Conservation (phyloP, 257 asterid genomes). For the Solanum corneliomulleri region DNA sequence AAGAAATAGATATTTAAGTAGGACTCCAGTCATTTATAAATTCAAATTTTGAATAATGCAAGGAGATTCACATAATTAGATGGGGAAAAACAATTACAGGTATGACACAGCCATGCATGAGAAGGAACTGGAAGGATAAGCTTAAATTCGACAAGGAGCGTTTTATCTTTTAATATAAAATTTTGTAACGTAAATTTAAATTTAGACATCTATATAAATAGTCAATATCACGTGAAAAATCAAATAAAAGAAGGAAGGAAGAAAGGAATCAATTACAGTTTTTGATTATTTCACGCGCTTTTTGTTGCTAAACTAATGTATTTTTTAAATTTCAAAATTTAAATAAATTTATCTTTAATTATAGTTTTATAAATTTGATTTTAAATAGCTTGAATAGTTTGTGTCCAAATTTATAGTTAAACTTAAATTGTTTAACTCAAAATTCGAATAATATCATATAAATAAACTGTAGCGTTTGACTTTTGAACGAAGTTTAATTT, state of each 20-base stretch:
- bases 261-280: not conserved
- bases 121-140: not conserved
- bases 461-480: not conserved
- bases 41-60: not conserved
- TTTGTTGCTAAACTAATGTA: not conserved
- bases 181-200: too few relatives aligned
- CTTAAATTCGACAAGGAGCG: not conserved
- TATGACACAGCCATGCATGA: not conserved
- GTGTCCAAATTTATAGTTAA: too few relatives aligned
- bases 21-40: not conserved
- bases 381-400: too few relatives aligned
- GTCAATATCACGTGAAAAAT: rapidly evolving
- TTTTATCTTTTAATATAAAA: not conserved
- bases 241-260: not conserved
- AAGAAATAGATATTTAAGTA: not conserved
- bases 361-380: not conserved
- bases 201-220: not conserved
- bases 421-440: too few relatives aligned
- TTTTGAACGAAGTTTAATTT: too few relatives aligned
- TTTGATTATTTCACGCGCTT: not conserved
- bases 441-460: rapidly evolving
- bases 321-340: rapidly evolving
- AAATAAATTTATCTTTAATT: not conserved
- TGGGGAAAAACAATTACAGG: not conserved
- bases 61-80: not conserved